Evolutionary conservation across 768 basidiomycete species (phyloP).

Genomic region (Boletus eberwhitei): DNA sequence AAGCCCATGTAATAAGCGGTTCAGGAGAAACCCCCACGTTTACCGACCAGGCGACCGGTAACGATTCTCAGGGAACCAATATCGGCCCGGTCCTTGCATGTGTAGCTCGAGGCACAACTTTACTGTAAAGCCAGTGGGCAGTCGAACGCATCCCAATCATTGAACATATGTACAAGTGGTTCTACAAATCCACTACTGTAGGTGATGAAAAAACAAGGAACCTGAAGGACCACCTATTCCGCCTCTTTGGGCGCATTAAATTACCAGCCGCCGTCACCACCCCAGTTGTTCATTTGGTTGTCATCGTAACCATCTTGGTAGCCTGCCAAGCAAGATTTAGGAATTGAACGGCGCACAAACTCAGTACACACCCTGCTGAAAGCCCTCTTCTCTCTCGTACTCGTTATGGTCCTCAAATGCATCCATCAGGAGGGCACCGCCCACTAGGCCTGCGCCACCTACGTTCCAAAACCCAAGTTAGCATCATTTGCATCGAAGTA

Average conservation of each 20-base stretch:
- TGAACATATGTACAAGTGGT: slow-evolving; percentile 2
- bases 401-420: slow-evolving; percentile 46
- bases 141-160: not conserved
- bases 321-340: slow-evolving; percentile 25
- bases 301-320: slow-evolving; percentile 26
- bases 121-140: too few relatives aligned
- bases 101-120: too few relatives aligned
- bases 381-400: slow-evolving; percentile 30
- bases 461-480: slow-evolving; percentile 5
- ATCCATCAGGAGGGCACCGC: slow-evolving; percentile 53
- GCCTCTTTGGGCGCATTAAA: not conserved
- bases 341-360: slow-evolving; percentile 2
- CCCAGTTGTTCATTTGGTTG: not conserved
- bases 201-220: not conserved
- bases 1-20: not conserved
- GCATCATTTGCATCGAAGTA: not conserved
- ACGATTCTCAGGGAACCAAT: too few relatives aligned
- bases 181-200: slow-evolving; percentile 20
- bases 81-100: too few relatives aligned
- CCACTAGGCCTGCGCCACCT: slow-evolving; percentile 67
- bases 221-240: not conserved
- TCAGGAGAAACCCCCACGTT: not conserved
- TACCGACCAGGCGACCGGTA: too few relatives aligned
- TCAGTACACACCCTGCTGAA: slow-evolving; percentile 32
- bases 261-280: slow-evolving; percentile 9